Evolutionary conservation across 169 alveolate genomes (phyloP), one percentile per base, ranked within the genome.

Genomic region (Neospora caninum): DNA sequence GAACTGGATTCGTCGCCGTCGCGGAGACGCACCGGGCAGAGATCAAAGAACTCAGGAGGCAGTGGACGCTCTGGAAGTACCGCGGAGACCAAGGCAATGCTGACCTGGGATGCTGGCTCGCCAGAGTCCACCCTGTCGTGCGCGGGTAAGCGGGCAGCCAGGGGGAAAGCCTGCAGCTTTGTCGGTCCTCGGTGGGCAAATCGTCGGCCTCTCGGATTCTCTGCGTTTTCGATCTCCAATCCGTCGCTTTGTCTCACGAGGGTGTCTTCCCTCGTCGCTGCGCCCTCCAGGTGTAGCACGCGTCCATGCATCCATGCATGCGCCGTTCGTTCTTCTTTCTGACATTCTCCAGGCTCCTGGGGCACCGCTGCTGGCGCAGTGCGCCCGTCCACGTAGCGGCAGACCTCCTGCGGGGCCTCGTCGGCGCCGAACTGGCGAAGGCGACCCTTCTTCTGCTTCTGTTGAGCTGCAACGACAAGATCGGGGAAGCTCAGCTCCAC

Each of bases 391-490:
- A 18, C 31, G 86, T 78, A 10, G 86, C 43, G 43, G 31, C 49
- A n/a, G 86, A 78, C 42, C 86, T 78, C 4, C 27, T n/a, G 22
- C 1, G 86, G 27, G 86, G 86, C 45, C 43, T 20, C 45, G 49
- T 78, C n/a, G 86, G 86, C 22, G 45, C 49, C 29, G 86, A 78
- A n/a, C 86, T 78, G 43, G 86, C 86, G 20, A 78, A 78, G 42
- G 13, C 10, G 10, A 43, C 43, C 86, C 86, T 78, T 38, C 86
- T 78, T 29, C 45, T 78, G 7, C 43, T 78, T 20, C 86, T 78
- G 27, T n/a, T 78, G 43, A 16, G 49, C 2, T 20, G 43, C 86
- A 78, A 78, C 86, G 86, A 78, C 86, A 20, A n/a, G 31, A 25
- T n/a, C n/a, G 86, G 86, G 31, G 39, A 29, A 29, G 41, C 86